Evolutionary conservation across 257 asterid genomes (phyloP), one percentile per base, ranked within the genome.

Genomic region (Verbascum thapsus): DNA sequence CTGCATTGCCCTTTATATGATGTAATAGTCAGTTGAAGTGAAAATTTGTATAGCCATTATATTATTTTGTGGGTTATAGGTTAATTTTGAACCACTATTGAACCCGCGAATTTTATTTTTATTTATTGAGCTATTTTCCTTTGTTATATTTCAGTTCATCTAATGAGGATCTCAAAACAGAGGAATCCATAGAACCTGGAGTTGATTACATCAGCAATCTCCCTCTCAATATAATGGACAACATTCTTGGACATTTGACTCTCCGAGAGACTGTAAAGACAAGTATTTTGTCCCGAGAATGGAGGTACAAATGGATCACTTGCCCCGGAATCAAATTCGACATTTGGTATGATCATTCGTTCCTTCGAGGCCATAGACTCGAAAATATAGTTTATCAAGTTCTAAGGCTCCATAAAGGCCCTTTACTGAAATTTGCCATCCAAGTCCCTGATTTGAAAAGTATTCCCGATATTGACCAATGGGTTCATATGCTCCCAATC

Each of bases 271-370:
- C 56, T 0, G 79, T 69, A 10, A 69, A 71, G 23, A 74, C 79
- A 8, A 69, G 79, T 54, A 64, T 74, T 54, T 58, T 69, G 64
- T 69, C 79, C 1, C 44, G 61, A 49, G 80, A 74, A 55, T 74
- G 80, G 76, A 54, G 76, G 45, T 66, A 47, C 60, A 74, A 74
- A 44, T 74, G 80, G 73, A 55, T 64, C 9, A 43, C 72, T 2
- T 71, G 73, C 18, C 80, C 72, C 2, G 58, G 69, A 1, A 50
- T 66, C 18, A 51, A 58, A 7, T 69, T 64, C 48, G 66, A 53
- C 54, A 40, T 64, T 40, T 50, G 66, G 58, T 69, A 69, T 15
- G 72, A 69, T 45, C 65, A 26, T 40, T 45, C 37, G 53, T 60
- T 64, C 45, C 48, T 61, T 8, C 34, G 57, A 45, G 64, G 62